Percentiles rank a stretch among this genome's conserved stretches.
Conservation (phyloP, 2,329 filamentous ascomycete species). For the Beauveria brongniartii region DNA sequence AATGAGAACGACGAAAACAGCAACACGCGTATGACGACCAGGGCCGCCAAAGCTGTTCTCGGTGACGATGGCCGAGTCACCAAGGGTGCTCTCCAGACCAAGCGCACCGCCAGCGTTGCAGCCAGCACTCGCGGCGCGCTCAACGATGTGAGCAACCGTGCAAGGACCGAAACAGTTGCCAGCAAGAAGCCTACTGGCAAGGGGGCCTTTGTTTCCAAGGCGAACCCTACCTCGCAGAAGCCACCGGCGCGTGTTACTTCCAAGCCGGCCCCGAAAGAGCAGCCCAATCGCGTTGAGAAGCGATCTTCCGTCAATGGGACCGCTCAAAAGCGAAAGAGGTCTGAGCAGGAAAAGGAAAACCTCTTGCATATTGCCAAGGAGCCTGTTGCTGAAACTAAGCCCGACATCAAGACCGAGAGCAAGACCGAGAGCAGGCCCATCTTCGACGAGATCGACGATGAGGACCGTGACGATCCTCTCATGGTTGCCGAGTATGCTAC, state of each 20-base stretch:
- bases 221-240: conserved; percentile 77
- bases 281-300: conserved; percentile 49
- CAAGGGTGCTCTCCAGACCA: conserved; percentile 61
- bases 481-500: conserved; percentile 98
- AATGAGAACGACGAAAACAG: conserved; percentile 95
- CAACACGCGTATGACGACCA: conserved; percentile 82
- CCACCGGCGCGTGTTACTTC: conserved; percentile 46
- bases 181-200: conserved; percentile 68
- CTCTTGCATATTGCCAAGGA: conserved; percentile 11
- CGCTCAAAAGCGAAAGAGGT: conserved; percentile 54
- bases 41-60: conserved; percentile 80
- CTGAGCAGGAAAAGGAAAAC: conserved; percentile 19
- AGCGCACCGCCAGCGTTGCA: conserved; percentile 49
- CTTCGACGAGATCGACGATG: conserved; percentile 62
- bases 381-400: conserved; percentile 24
- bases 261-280: conserved; percentile 60
- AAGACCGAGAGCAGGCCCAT: conserved; percentile 26
- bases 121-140: conserved; percentile 73
- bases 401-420: conserved; percentile 22
- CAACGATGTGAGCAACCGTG: conserved; percentile 91
- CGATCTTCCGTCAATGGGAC: conserved; percentile 59
- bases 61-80: conserved; percentile 50
- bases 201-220: conserved; percentile 67
- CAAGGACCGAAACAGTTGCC: conserved; percentile 64
- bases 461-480: conserved; percentile 86